phyloP scores from a whole-genome alignment of 257 asterid genomes.

The Scutellaria galericulata region DNA sequence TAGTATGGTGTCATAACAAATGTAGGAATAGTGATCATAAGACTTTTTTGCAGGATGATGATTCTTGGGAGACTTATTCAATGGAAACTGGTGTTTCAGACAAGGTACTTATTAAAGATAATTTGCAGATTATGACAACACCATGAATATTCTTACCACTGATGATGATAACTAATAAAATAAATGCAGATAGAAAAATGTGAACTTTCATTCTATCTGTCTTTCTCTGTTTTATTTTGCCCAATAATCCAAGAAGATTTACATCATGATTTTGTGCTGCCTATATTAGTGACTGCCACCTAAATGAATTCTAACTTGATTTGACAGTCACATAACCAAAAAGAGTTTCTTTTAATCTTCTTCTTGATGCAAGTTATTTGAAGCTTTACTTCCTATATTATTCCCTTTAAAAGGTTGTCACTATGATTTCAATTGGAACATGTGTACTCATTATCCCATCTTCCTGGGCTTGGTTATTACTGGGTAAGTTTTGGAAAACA shows the following conservation, averaged over 20 bases:
- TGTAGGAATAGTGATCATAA: slow-evolving; percentile 19
- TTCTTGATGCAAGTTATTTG: slow-evolving; percentile 27
- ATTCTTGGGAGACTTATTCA: slow-evolving; percentile 74
- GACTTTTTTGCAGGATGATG: slow-evolving; percentile 77
- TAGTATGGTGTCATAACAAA: slow-evolving; percentile 8
- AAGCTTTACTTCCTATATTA: slow-evolving; percentile 13
- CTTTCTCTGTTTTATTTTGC: slow-evolving; percentile 16
- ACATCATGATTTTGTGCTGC: background rate
- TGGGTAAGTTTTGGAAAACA: slow-evolving; percentile 20
- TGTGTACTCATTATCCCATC: slow-evolving; percentile 10
- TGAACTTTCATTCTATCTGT: slow-evolving; percentile 16
- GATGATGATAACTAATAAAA: background rate
- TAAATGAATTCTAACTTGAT: slow-evolving; percentile 19
- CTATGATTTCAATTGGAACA: slow-evolving; percentile 7
- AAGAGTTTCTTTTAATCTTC: background rate
- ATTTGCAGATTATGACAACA: slow-evolving; percentile 22
- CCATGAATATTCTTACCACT: slow-evolving; percentile 31
- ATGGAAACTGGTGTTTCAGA: slow-evolving; percentile 49
- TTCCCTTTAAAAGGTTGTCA: background rate
- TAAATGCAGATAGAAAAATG: slow-evolving; percentile 6
- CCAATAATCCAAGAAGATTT: slow-evolving; percentile 10
- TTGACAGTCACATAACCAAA: slow-evolving; percentile 11
- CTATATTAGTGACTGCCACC: slow-evolving; percentile 21
- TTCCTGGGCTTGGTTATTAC: background rate
- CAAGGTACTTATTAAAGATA: slow-evolving; percentile 56